Base-by-base conservation (phyloP, 106 monocot genomes). In the Chionographis japonica region DNA sequence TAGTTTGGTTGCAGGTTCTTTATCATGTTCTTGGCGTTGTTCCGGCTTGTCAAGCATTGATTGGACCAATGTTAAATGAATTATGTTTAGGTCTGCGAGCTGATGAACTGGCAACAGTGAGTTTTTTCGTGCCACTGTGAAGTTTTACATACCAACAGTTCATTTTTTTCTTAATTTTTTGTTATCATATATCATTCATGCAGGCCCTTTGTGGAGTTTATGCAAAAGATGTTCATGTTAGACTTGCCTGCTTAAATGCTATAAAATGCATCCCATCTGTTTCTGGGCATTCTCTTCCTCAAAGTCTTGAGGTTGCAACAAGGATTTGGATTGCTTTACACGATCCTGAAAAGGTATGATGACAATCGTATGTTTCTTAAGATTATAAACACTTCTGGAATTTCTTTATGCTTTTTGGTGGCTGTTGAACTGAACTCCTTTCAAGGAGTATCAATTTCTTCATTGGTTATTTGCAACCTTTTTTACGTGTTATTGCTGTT, bases 191-290 rank as follows among this genome's bases (percentile, higher is more conserved):
- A 18, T 39, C 68, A 43, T 64, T n/a, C 68, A 37, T 78, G 54
- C 83, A 98, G 97, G 97, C 92, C 83, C 80, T 98, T 69, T 69
- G 61, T 76, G 97, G 97, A 68, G 73, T 98, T 38, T 98, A 90
- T 85, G 73, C 90, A 66, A 98, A 87, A 74, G 87, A 98, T 83
- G 63, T 83, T 60, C 92, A 92, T 79, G 97, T 98, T 15, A 82
- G 97, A 54, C 80, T 98, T 75, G 82, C 97, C 53, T 98, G 97
- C 63, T 79, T 98, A 85, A 81, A 80, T 81, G 97, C 97, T 60
- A 49, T 93, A 64, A 98, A 93, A 77, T 93, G 97, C 61, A 83
- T 87, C 77, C 97, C 92, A 61, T 75, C 69, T 68, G 78, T 85
- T 63, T 82, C 89, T 79, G 69, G 75, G 42, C 87, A 68, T 81